Conservation (phyloP, 352 stramenopile genomes). For the Elongisporangium prolatum region DNA sequence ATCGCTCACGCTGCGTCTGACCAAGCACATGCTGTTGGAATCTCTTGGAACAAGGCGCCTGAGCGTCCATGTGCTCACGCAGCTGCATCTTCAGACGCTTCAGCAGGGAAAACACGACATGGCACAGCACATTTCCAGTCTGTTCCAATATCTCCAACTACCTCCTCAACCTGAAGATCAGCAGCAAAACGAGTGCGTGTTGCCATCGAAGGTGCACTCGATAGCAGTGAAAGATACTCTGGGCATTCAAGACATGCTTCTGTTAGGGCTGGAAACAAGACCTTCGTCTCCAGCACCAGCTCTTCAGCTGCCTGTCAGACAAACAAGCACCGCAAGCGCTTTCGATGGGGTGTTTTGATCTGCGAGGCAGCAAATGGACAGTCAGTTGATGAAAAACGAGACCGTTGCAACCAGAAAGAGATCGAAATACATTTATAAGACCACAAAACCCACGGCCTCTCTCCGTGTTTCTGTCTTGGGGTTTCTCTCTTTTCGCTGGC, state of each 20-base stretch:
- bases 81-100: slow-evolving; percentile 31
- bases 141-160: slow-evolving; percentile 31
- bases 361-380: not conserved
- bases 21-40: slow-evolving; percentile 54
- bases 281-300: not conserved
- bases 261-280: slow-evolving; percentile 10
- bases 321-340: not conserved
- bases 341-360: slow-evolving; percentile 4
- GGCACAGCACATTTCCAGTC: slow-evolving; percentile 25
- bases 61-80: slow-evolving; percentile 28
- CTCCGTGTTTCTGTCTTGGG: slow-evolving; percentile 3
- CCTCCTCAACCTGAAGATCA: not conserved
- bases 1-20: slow-evolving; percentile 36
- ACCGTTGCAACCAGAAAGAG: not conserved
- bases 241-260: slow-evolving; percentile 29
- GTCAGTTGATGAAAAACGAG: not conserved
- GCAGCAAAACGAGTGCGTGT: slow-evolving; percentile 12
- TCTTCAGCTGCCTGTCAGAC: not conserved
- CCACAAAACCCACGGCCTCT: not conserved
- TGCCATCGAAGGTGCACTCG: slow-evolving; percentile 25
- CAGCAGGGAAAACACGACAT: slow-evolving; percentile 16
- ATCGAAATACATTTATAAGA: slow-evolving; percentile 1
- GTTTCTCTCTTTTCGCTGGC: not conserved
- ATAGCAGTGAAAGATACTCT: slow-evolving; percentile 24
- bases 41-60: slow-evolving; percentile 42